A percentile compares a stretch with the other conserved stretches of the same genome.
These are phyloP conservation scores for Diophrys sp. DNA, from an alignment of 73 alveolate species.

Conservation along the genomic window DNA sequence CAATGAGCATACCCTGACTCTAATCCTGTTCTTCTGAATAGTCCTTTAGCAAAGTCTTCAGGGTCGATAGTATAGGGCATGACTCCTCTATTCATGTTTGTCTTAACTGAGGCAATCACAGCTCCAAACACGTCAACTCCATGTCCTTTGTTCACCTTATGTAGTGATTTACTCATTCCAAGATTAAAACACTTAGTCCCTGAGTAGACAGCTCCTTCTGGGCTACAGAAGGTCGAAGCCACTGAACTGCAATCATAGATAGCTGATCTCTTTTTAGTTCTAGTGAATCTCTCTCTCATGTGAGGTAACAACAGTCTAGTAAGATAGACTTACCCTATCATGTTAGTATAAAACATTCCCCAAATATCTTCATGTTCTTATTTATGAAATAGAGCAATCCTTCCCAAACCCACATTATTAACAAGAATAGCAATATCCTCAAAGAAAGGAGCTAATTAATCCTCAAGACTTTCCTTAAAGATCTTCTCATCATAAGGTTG, in stretches of 20 bases:
- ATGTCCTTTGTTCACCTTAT: background rate
- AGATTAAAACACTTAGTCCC: background rate
- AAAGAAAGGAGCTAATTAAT: background rate
- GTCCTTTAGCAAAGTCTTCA: background rate
- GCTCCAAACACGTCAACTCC: slow-evolving; percentile 1
- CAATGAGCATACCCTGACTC: background rate
- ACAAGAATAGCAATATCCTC: slow-evolving; percentile 23
- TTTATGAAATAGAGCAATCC: background rate
- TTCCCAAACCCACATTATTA: slow-evolving; percentile 24
- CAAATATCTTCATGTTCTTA: slow-evolving; percentile 1
- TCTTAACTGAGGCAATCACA: background rate
- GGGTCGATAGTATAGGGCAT: background rate
- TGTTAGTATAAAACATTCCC: background rate
- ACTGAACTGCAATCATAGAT: background rate
- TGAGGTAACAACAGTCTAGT: background rate
- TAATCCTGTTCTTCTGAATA: background rate
- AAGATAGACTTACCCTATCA: background rate
- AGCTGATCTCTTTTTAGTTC: background rate
- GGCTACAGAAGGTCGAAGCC: background rate
- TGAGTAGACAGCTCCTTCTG: background rate
- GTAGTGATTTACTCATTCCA: background rate
- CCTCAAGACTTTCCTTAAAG: slow-evolving; percentile 3
- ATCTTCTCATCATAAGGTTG: slow-evolving; percentile 51
- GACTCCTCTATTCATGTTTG: background rate
- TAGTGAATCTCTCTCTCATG: background rate